Conservation (phyloP, 2,329 filamentous ascomycete genomes). For the Penicillium sclerotiorum region DNA sequence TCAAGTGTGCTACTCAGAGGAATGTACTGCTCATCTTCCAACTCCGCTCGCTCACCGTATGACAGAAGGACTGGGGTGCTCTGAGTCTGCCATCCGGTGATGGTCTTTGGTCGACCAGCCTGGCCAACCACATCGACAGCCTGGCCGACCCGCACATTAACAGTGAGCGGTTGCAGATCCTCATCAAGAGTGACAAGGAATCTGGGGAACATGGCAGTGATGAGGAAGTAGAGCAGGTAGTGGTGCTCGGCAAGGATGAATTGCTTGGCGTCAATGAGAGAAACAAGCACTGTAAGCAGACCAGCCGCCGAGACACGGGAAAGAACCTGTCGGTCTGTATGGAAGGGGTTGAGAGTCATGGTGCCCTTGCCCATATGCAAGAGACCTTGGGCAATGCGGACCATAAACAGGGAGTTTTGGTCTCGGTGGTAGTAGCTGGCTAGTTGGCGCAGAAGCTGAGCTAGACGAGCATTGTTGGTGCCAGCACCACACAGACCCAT, state of each 20-base stretch:
- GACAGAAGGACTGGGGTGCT: slow-evolving; percentile 94
- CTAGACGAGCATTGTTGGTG: slow-evolving; percentile 95
- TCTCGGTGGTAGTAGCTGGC: slow-evolving; percentile 98
- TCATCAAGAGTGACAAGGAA: slow-evolving; percentile 97
- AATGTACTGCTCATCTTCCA: slow-evolving; percentile 97
- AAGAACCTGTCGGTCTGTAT: slow-evolving; percentile 94
- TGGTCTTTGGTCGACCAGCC: slow-evolving; percentile 95
- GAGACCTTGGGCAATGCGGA: slow-evolving; percentile 94
- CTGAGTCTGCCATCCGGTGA: slow-evolving; percentile 99
- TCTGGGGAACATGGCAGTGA: slow-evolving; percentile 93
- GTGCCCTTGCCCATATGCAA: slow-evolving; percentile 99
- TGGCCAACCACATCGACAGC: slow-evolving; percentile 98
- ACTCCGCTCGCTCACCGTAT: slow-evolving; percentile 92
- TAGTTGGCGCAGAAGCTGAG: slow-evolving; percentile 89
- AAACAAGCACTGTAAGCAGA: slow-evolving; percentile 84
- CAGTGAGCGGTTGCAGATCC: slow-evolving; percentile 86
- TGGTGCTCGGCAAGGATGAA: slow-evolving; percentile 74
- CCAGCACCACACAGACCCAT: slow-evolving; percentile 97
- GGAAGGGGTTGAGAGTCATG: slow-evolving; percentile 95
- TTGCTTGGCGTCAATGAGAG: slow-evolving; percentile 93
- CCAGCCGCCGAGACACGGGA: slow-evolving; percentile 89
- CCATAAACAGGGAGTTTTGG: slow-evolving; percentile 97
- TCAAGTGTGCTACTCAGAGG: slow-evolving; percentile 88
- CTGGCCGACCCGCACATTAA: slow-evolving; percentile 96
- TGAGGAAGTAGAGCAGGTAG: slow-evolving; percentile 96